Percentiles rank a stretch among this genome's conserved stretches.
Conservation (phyloP, 768 basidiomycete species). For the Termitomyces sp. region DNA sequence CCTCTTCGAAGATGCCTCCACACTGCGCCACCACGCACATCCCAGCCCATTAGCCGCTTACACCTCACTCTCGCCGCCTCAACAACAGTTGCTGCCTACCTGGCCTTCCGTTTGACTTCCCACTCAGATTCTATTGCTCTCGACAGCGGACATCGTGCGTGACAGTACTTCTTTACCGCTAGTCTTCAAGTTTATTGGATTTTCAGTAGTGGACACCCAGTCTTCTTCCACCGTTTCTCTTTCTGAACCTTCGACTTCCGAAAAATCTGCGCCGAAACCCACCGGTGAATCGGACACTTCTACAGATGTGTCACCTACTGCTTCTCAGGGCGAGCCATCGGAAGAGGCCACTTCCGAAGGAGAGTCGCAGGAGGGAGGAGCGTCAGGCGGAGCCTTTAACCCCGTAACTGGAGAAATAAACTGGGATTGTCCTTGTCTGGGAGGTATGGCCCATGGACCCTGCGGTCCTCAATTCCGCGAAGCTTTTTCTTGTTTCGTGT, state of each 20-base stretch:
- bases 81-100: slow-evolving; percentile 34
- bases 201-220: slow-evolving; percentile 10
- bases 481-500: slow-evolving; percentile 96
- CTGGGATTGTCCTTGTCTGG: slow-evolving; percentile 99
- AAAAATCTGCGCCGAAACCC: slow-evolving; percentile 6
- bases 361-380: slow-evolving; percentile 8
- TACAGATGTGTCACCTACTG: neutral
- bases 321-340: neutral
- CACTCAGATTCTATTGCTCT: slow-evolving; percentile 36
- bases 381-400: slow-evolving; percentile 66
- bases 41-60: slow-evolving; percentile 20
- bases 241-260: neutral
- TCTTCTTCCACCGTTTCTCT: neutral
- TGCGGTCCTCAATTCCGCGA: slow-evolving; percentile 91
- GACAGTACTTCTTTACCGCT: neutral
- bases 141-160: slow-evolving; percentile 35
- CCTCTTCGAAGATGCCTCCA: slow-evolving; percentile 50
- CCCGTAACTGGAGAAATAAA: slow-evolving; percentile 98
- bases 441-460: slow-evolving; percentile 97
- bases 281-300: neutral
- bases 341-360: neutral
- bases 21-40: slow-evolving; percentile 25
- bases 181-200: neutral
- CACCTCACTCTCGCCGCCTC: slow-evolving; percentile 38
- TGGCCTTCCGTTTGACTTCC: slow-evolving; percentile 40